Percentiles rank a stretch among this genome's conserved stretches.
These are phyloP conservation scores for Omphalotus olearius DNA, from an alignment of 1,284 basidiomycete genomes.

Conservation along the genomic window DNA sequence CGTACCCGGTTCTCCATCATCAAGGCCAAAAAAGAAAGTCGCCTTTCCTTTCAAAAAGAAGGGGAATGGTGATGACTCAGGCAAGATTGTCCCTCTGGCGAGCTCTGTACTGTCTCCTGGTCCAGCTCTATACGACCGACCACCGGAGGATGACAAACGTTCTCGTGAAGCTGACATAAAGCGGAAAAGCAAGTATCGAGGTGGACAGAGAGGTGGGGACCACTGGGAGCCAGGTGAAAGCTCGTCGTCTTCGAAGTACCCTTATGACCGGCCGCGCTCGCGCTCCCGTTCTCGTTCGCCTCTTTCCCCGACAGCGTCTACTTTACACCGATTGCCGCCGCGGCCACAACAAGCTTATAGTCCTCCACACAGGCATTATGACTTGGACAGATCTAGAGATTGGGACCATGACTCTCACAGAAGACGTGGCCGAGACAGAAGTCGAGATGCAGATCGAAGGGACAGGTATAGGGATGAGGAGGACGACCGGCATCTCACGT, in stretches of 20 bases:
- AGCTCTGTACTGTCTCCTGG: conserved; percentile 19
- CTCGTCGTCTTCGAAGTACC: conserved; percentile 14
- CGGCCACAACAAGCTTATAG: conserved; percentile 21
- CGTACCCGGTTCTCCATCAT: conserved; percentile 22
- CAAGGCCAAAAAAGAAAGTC: conserved; percentile 41
- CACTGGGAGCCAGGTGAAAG: conserved; percentile 27
- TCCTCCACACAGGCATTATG: conserved; percentile 4
- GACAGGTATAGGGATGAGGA: conserved; percentile 22
- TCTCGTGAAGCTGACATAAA: conserved; percentile 11
- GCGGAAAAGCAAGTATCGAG: not conserved
- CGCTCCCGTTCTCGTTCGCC: conserved; percentile 31
- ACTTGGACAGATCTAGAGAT: conserved; percentile 22
- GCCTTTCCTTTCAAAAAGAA: conserved; percentile 75
- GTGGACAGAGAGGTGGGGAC: conserved; percentile 19
- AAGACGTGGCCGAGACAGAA: conserved; percentile 9
- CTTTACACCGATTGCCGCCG: conserved; percentile 29
- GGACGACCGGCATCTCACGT: conserved; percentile 20
- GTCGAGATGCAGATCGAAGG: conserved; percentile 8
- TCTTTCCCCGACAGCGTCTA: conserved; percentile 36
- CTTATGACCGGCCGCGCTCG: conserved; percentile 18
- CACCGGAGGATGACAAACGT: conserved; percentile 39
- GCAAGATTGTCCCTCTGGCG: not conserved
- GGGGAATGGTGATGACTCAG: conserved; percentile 4
- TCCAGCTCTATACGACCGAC: conserved; percentile 36
- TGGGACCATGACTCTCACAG: conserved; percentile 9